Percentiles rank a stretch among this genome's conserved stretches.
phyloP scores from a whole-genome alignment of 2,329 filamentous ascomycete species.

The Sarocladiaceae sp. region DNA sequence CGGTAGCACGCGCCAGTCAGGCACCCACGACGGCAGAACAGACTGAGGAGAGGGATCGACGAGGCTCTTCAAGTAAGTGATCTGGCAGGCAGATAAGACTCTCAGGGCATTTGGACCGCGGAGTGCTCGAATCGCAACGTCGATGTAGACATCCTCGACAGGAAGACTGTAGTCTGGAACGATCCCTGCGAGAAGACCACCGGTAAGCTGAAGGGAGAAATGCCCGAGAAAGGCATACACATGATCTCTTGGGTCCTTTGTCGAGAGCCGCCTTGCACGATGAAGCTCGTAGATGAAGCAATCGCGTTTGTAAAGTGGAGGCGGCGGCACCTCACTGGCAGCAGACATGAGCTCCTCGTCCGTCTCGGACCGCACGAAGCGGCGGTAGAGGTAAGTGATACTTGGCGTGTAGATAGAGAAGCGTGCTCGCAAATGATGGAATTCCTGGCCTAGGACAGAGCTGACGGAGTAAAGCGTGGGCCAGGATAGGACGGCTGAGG shows the following conservation, averaged over 20 bases:
- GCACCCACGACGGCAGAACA: constrained; percentile 29
- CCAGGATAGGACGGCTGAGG: constrained; percentile 24
- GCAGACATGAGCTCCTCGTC: too few species aligned
- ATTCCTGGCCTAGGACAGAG: constrained; percentile 25
- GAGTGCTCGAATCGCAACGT: constrained; percentile 25
- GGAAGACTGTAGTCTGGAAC: constrained; percentile 23
- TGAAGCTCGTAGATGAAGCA: constrained; percentile 30
- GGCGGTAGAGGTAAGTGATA: constrained; percentile 24
- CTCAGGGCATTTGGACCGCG: constrained; percentile 21
- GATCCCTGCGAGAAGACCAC: constrained; percentile 17
- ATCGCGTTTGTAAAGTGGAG: constrained; percentile 24
- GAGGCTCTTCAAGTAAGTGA: constrained; percentile 12
- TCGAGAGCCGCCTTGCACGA: constrained; percentile 24
- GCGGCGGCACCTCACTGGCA: too few species aligned
- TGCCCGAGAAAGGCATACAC: constrained; percentile 31
- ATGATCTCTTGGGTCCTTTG: constrained; percentile 27
- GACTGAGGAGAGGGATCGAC: not conserved
- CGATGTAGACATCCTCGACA: constrained; percentile 25
- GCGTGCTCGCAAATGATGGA: constrained; percentile 23
- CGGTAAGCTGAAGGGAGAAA: constrained; percentile 21
- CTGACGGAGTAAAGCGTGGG: constrained; percentile 23
- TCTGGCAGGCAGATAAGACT: constrained; percentile 21
- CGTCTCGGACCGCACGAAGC: constrained; percentile 29
- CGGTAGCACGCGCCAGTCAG: constrained; percentile 28
- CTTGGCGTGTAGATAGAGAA: constrained; percentile 26